Conservation (phyloP, 2,329 filamentous ascomycete genomes). For the Penicillium sp. region DNA sequence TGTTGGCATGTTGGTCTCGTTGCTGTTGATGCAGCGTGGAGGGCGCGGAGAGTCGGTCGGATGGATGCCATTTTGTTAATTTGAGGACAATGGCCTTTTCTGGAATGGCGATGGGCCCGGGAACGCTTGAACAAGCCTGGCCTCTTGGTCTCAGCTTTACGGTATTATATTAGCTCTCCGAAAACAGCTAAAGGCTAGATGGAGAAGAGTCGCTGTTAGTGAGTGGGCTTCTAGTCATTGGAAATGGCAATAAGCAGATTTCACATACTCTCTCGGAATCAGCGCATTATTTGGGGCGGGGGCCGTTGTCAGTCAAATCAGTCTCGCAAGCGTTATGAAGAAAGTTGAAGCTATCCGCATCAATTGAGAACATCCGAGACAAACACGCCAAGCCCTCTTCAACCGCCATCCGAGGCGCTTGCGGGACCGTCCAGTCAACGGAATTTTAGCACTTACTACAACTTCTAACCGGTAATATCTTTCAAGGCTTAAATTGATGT, state of each 20-base stretch:
- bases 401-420: background rate
- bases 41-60: slow-evolving; percentile 6
- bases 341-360: slow-evolving; percentile 20
- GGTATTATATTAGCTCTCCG: background rate
- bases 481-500: too few relatives aligned
- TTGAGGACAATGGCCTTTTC: background rate
- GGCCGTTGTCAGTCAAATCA: slow-evolving; percentile 2
- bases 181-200: background rate
- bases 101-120: background rate
- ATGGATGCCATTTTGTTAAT: slow-evolving; percentile 16
- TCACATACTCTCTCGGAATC: slow-evolving; percentile 5
- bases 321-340: background rate
- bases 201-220: background rate
- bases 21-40: slow-evolving; percentile 7
- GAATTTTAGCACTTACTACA: too few relatives aligned
- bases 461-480: too few relatives aligned
- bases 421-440: too few relatives aligned
- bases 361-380: slow-evolving; percentile 14
- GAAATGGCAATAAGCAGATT: background rate
- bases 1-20: slow-evolving; percentile 7
- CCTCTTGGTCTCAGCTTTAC: slow-evolving; percentile 2
- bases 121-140: background rate
- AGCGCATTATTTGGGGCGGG: background rate
- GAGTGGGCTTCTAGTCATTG: background rate
- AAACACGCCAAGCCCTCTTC: slow-evolving; percentile 20